Base-by-base conservation (phyloP, 2,329 filamentous ascomycete genomes). In the Apiospora rasikravindrae region DNA sequence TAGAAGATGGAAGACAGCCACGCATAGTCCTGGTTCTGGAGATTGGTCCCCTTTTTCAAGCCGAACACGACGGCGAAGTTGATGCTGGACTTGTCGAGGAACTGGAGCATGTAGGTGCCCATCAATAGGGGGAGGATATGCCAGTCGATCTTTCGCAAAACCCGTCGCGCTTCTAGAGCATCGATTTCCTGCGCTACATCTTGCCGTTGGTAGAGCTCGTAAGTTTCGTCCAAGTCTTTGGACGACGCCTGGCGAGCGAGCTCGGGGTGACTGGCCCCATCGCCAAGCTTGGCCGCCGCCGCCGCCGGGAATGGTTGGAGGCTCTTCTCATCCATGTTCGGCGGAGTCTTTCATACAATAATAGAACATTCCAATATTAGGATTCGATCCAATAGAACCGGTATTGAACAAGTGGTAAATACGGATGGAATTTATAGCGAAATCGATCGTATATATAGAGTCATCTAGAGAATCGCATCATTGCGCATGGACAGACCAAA, bases 1-100 rank as follows among this genome's bases (percentile, higher is more conserved):
- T 87, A 88, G 77, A 88, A 88, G 70, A 88, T 86, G 14, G 84
- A 87, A 19, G 82, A 83, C 73, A 87, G 81, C 87, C 87, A 89
- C 16, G 84, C 84, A 74, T 88, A 89, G 70, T 89, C 81, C 72
- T 87, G 82, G 16, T 84, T 85, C 8, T 81, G 75, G 8, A 89
- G 80, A 70, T 88, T 78, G 0, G 85, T 86, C 1, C 83, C 86
- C 44, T 85, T 77, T 61, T 85, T 78, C 22, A 88, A 77, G 0
- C 86, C 86, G 75, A 85, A 88, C 0, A 84, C 84, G 72, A 83
- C 84, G 11, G 86, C 85, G 77, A 88, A 88, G 75, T 86, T 87
- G 77, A 86, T 83, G 0, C 82, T 82, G 76, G 86, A 86, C 78
- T 81, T 81, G 73, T 81, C 80, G 57, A 81, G 76, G 47, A 80